Percentiles rank a stretch among this genome's conserved stretches.
Evolutionary conservation across 768 basidiomycete genomes (phyloP).

Genomic region (Scleroderma citrinum): DNA sequence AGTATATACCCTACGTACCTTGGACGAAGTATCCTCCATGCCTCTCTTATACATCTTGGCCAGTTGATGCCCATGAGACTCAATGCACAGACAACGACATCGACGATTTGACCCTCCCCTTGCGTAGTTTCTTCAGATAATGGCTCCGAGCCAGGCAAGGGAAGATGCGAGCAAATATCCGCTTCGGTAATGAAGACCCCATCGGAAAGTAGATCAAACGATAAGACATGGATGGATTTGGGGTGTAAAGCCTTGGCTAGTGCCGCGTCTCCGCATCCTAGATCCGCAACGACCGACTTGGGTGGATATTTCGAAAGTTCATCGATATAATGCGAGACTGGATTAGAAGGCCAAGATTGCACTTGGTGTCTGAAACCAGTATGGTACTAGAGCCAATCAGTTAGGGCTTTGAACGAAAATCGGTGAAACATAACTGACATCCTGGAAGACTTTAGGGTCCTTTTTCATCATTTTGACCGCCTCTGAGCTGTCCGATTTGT

Average conservation of each 20-base stretch:
- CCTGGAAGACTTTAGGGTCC: constrained; percentile 75
- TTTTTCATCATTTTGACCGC: constrained; percentile 80
- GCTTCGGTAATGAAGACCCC: constrained; percentile 76
- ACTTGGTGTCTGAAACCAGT: constrained; percentile 88
- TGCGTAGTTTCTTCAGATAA: constrained; percentile 32
- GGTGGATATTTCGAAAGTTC: constrained; percentile 57
- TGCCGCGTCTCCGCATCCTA: constrained; percentile 93
- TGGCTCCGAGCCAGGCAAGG: constrained; percentile 76
- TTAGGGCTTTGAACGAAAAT: constrained; percentile 9
- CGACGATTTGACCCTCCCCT: constrained; percentile 73
- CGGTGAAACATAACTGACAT: constrained; percentile 43
- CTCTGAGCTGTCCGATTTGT: constrained; percentile 74
- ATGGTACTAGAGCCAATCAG: constrained; percentile 69
- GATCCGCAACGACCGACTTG: constrained; percentile 77
- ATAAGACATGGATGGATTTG: constrained; percentile 62
- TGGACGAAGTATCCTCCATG: constrained; percentile 80
- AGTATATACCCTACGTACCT: constrained; percentile 45
- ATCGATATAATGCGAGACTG: constrained; percentile 76
- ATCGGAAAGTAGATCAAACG: constrained; percentile 77
- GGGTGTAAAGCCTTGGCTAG: constrained; percentile 71
- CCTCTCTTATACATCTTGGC: constrained; percentile 85
- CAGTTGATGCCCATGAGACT: constrained; percentile 98
- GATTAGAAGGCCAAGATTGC: constrained; percentile 89
- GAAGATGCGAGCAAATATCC: constrained; percentile 78
- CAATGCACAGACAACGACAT: constrained; percentile 88